Evolutionary conservation across 768 basidiomycete genomes (phyloP).

Genomic region (Lentinula boryana): DNA sequence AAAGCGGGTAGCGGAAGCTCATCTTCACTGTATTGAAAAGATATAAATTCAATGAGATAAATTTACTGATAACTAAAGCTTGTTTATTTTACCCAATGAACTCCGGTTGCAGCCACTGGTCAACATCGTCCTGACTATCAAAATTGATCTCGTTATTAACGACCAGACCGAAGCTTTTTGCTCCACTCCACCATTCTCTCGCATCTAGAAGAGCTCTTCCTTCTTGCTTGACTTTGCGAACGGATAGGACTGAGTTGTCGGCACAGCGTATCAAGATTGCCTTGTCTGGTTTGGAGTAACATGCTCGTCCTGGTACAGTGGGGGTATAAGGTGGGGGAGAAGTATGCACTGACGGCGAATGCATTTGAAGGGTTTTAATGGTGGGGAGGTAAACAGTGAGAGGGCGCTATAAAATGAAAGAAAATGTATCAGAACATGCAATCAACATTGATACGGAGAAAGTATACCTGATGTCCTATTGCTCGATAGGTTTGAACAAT

Average conservation of each 20-base stretch:
- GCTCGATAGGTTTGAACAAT: slow-evolving; percentile 55
- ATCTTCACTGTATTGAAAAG: background rate
- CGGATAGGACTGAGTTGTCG: slow-evolving; percentile 41
- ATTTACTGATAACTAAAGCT: background rate
- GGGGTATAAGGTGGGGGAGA: slow-evolving; percentile 8
- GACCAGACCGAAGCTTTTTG: slow-evolving; percentile 26
- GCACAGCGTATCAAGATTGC: slow-evolving; percentile 53
- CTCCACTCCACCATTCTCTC: slow-evolving; percentile 79
- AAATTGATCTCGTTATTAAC: slow-evolving; percentile 3
- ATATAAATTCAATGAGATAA: background rate
- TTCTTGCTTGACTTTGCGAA: slow-evolving; percentile 56
- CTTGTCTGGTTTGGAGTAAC: slow-evolving; percentile 31
- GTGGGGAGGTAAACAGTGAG: slow-evolving; percentile 25
- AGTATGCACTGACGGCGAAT: slow-evolving; percentile 21
- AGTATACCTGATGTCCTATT: slow-evolving; percentile 59
- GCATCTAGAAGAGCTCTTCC: slow-evolving; percentile 48
- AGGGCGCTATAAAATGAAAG: slow-evolving; percentile 19
- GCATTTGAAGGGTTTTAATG: slow-evolving; percentile 35
- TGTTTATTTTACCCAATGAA: background rate
- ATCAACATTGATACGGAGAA: background rate
- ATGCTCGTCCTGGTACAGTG: slow-evolving; percentile 33
- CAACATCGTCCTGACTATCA: slow-evolving; percentile 1
- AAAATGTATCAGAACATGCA: background rate
- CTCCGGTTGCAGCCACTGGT: slow-evolving; percentile 2
- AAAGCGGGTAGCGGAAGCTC: background rate